Evolutionary conservation across 495 filamentous ascomycete genomes (phyloP), one percentile per base, ranked within the genome.

Genomic region (Annulohypoxylon bovei): DNA sequence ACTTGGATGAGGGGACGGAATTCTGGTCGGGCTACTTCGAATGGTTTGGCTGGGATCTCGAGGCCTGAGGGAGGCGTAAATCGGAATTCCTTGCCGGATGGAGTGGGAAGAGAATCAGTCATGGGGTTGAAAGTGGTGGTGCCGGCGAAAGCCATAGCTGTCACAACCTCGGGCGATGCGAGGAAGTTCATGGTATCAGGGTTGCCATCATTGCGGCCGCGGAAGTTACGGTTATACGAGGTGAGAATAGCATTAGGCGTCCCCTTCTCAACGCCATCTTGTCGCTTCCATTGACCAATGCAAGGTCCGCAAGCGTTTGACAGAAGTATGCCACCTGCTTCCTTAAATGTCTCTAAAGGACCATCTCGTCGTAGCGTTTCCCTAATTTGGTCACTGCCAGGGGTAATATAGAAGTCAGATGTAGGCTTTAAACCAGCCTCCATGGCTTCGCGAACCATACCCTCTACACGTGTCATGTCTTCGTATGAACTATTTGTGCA

Each of bases 401-500:
- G 95, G 0, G 95, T 98, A 69, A 99, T 89, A 82, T 96, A 97
- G 84, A 99, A 97, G 69, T 93, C 91, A 1, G 91, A 88, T 74
- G 91, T 92, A 16, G 95, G 94, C 82, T 92, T 91, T 28, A 99
- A 81, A 33, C 95, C 95, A 8, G 92, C 95, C 32, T 91, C 88
- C 52, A 88, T 83, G 12, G 95, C 95, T 78, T 96, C 94, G 80
- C 94, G 93, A 49, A 98, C 92, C 59, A 99, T 85, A 73, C 93
- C 84, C 83, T 98, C 95, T 14, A 93, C 91, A 53, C 95, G 89
- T 8, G 93, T 94, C 95, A 99, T 99, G 76, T 99, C 95, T 81
- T 97, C 89, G 78, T 97, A 99, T 3, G 95, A 98, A 79, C 92
- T 96, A 85, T 99, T 99, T 12, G 95, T 99, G 83, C 95, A 99